Evolutionary conservation across 2,329 filamentous ascomycete species (phyloP), one percentile per base, ranked within the genome.

Genomic region (Sporothrix curviconia): DNA sequence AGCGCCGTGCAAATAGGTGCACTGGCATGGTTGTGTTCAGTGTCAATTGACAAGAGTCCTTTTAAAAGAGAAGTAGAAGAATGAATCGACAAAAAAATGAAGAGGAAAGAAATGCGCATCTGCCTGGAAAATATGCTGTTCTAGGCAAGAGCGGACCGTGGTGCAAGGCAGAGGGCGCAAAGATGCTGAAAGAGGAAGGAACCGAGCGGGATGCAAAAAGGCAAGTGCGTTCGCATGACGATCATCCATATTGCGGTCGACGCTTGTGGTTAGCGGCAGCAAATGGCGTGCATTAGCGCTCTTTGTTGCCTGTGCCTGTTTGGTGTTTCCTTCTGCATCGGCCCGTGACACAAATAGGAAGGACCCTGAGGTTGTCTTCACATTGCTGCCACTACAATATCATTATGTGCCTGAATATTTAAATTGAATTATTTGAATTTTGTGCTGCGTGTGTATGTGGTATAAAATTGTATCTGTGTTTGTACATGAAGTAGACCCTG

Each of bases 211-310:
- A n/a, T n/a, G n/a, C n/a, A n/a, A n/a, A n/a, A n/a, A n/a, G n/a
- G n/a, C n/a, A n/a, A n/a, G n/a, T n/a, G n/a, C n/a, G n/a, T n/a
- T n/a, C n/a, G n/a, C n/a, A n/a, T n/a, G n/a, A n/a, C n/a, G n/a
- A n/a, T n/a, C n/a, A n/a, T n/a, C n/a, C n/a, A n/a, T n/a, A n/a
- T n/a, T n/a, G n/a, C n/a, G n/a, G n/a, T n/a, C n/a, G n/a, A n/a
- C n/a, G n/a, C n/a, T n/a, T n/a, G n/a, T n/a, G n/a, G n/a, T n/a
- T n/a, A n/a, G n/a, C n/a, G n/a, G n/a, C n/a, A n/a, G n/a, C n/a
- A n/a, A n/a, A n/a, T n/a, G n/a, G n/a, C 43, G 43, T 32, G 30
- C 36, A 14, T 37, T 50, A 50, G 47, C 47, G 46, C 46, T 43
- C 17, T 25, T 44, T 24, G 42, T 24, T 44, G 42, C 42, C 42